Percentiles rank a stretch among this genome's conserved stretches.
Evolutionary conservation across 805 yeast genomes (phyloP).

Genomic region (Brettanomyces anomalus): DNA sequence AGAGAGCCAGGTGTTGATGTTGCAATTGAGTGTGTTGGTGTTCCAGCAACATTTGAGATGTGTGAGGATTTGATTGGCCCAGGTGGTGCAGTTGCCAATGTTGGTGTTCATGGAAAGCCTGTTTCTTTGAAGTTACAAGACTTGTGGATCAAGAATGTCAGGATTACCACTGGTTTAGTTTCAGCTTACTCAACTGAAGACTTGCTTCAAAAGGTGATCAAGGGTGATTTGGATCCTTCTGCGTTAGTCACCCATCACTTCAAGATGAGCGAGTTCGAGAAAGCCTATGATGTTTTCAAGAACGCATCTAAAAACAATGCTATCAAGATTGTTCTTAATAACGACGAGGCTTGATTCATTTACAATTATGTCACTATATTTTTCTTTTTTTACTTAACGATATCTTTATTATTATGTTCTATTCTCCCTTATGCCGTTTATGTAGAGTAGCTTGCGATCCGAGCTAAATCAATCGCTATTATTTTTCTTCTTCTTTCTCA

Average conservation of each 20-base stretch:
- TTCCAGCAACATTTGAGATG: constrained; percentile 49
- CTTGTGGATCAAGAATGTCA: constrained; percentile 36
- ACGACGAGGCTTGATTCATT: constrained; percentile 5
- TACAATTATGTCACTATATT: too few species aligned
- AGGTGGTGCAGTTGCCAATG: constrained; percentile 59
- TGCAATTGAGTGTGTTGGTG: constrained; percentile 58
- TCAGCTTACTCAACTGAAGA: constrained; percentile 35
- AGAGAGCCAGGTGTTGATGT: constrained; percentile 48
- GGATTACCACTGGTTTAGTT: constrained; percentile 40
- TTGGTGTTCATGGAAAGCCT: constrained; percentile 43
- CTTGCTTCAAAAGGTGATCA: constrained; percentile 27
- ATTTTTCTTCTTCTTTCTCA: background rate
- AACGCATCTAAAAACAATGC: constrained; percentile 46
- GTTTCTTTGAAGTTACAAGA: constrained; percentile 35
- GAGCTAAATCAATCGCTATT: background rate
- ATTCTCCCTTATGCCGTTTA: background rate
- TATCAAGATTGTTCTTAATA: constrained; percentile 35
- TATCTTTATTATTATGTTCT: background rate
- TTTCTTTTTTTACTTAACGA: background rate
- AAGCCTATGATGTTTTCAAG: constrained; percentile 54
- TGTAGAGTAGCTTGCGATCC: background rate
- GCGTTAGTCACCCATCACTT: constrained; percentile 52
- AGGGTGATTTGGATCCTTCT: constrained; percentile 36
- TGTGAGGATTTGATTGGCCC: constrained; percentile 46
- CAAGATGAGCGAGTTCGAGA: constrained; percentile 43